These are phyloP conservation scores for Chenopodium berlandieri DNA, from an alignment of 148 eudicot species.

Conservation along the genomic window DNA sequence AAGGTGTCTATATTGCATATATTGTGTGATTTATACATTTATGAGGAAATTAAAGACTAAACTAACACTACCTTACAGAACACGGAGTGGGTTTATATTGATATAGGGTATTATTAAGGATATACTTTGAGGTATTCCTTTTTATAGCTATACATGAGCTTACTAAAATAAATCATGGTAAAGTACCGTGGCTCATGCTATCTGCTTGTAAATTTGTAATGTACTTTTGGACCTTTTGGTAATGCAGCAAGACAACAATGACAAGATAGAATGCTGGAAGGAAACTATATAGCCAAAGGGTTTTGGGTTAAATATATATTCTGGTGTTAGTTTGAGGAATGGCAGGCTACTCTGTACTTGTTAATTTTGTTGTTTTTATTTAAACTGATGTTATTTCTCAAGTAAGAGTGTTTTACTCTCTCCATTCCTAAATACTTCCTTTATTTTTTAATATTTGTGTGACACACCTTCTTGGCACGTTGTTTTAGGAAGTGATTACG, in stretches of 20 bases:
- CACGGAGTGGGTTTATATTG: neutral
- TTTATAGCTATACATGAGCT: neutral
- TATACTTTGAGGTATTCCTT: neutral
- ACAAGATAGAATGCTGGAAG: neutral
- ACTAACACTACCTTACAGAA: neutral
- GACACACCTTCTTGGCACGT: no score
- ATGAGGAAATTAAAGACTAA: neutral
- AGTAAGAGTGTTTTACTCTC: neutral
- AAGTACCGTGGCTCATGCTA: neutral
- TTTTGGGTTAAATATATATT: neutral
- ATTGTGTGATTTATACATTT: no score
- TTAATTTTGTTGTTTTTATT: neutral
- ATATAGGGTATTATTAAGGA: neutral
- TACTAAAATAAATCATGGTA: neutral
- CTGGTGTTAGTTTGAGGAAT: neutral
- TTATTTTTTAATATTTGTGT: no score
- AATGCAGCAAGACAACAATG: neutral
- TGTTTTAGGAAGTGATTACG: no score
- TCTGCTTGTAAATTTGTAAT: neutral
- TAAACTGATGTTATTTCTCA: neutral
- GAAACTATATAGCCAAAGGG: neutral
- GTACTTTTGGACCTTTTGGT: neutral
- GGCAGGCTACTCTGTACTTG: neutral
- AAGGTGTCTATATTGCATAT: no score
- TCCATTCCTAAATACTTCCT: no score